Percentiles rank a stretch among this genome's conserved stretches.
These are phyloP conservation scores for Sporisorium graminicola DNA, from an alignment of 1,284 basidiomycete genomes.

Conservation along the genomic window DNA sequence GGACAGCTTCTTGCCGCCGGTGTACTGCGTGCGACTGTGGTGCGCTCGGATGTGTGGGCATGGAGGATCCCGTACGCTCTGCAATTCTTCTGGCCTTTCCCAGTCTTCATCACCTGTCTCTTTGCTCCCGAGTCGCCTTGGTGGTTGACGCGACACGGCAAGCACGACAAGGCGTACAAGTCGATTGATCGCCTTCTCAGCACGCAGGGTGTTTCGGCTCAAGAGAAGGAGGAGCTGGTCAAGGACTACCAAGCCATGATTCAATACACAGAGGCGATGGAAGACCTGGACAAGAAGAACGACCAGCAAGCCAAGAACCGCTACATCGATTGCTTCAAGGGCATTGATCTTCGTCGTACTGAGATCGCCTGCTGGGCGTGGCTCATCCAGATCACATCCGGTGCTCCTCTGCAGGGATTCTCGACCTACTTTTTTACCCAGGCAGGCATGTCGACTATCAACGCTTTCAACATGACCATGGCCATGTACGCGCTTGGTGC, in stretches of 20 bases:
- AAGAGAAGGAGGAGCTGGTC: conserved; percentile 70
- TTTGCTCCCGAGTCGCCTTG: conserved; percentile 71
- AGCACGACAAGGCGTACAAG: conserved; percentile 71
- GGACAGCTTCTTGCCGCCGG: conserved; percentile 70
- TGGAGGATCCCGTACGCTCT: conserved; percentile 71
- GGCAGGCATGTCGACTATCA: conserved; percentile 70
- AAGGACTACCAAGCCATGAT: conserved; percentile 72
- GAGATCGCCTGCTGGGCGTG: conserved; percentile 70
- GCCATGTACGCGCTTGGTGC: conserved; percentile 69
- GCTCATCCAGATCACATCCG: conserved; percentile 68
- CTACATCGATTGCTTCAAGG: conserved; percentile 72
- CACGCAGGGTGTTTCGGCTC: conserved; percentile 57
- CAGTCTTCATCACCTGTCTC: conserved; percentile 63
- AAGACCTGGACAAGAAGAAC: conserved; percentile 70
- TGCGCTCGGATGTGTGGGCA: conserved; percentile 65
- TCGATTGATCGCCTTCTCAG: conserved; percentile 68
- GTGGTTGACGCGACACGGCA: conserved; percentile 72
- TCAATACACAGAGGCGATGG: conserved; percentile 71
- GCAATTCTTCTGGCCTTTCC: conserved; percentile 71
- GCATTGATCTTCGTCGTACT: conserved; percentile 70
- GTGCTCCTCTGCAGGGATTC: conserved; percentile 63
- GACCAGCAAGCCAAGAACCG: conserved; percentile 63
- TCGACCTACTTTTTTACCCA: conserved; percentile 71
- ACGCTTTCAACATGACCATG: conserved; percentile 71
- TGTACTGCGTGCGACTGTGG: conserved; percentile 70